phyloP scores from a whole-genome alignment of 495 filamentous ascomycete genomes.

The Apiosordaria backusii region DNA sequence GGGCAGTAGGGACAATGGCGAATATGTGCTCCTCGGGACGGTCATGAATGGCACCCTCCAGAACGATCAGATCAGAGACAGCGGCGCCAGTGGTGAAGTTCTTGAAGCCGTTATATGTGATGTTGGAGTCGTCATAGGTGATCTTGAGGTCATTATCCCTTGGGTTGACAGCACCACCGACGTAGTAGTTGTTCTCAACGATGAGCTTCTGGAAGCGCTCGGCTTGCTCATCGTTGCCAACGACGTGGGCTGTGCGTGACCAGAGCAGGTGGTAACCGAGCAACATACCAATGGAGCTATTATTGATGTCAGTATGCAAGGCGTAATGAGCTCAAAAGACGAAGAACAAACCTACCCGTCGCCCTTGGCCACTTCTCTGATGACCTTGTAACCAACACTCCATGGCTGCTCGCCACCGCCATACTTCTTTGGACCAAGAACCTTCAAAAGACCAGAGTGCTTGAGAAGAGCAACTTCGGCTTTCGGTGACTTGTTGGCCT shows the following conservation, averaged over 20 bases:
- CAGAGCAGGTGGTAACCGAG: constrained; percentile 61
- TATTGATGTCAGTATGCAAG: background rate
- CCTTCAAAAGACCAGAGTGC: constrained; percentile 51
- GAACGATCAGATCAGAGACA: constrained; percentile 58
- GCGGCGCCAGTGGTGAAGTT: constrained; percentile 62
- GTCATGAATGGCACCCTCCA: constrained; percentile 54
- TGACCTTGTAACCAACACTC: constrained; percentile 54
- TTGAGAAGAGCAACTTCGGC: constrained; percentile 58
- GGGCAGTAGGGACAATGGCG: constrained; percentile 49
- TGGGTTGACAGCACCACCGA: constrained; percentile 61
- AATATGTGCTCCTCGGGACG: constrained; percentile 56
- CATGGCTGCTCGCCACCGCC: constrained; percentile 58
- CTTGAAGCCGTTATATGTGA: constrained; percentile 58
- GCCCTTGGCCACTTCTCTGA: constrained; percentile 55
- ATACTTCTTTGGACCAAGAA: constrained; percentile 52
- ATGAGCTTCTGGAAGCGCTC: constrained; percentile 52
- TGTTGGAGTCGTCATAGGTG: constrained; percentile 45
- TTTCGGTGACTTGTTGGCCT: constrained; percentile 53
- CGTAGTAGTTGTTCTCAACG: constrained; percentile 56
- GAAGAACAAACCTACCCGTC: constrained; percentile 44
- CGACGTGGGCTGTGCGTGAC: constrained; percentile 50
- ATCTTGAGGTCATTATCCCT: constrained; percentile 56
- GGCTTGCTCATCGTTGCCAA: constrained; percentile 53
- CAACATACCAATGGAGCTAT: constrained; percentile 53
- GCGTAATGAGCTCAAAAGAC: constrained; percentile 10